These are phyloP conservation scores for Hypomontagnella submonticulosa DNA, from an alignment of 495 filamentous ascomycete species.

Conservation along the genomic window DNA sequence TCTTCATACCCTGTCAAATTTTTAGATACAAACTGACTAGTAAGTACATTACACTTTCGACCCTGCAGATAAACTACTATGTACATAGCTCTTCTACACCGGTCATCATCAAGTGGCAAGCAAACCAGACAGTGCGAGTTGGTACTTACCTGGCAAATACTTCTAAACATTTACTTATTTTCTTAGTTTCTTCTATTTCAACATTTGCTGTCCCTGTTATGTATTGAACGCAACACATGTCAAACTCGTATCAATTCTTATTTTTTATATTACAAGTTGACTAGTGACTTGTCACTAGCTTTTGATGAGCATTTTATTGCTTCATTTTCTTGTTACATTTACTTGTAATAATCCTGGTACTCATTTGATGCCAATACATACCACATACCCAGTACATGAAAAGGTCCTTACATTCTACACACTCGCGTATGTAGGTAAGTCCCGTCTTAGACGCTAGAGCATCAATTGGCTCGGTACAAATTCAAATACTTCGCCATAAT, in stretches of 20 bases:
- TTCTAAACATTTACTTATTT: background rate
- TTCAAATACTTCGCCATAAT: too few species aligned
- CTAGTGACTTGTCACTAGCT: too few species aligned
- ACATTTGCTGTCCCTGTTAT: background rate
- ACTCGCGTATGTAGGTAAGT: background rate
- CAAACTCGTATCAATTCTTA: background rate
- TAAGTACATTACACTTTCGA: constrained; percentile 18
- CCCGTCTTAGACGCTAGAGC: background rate
- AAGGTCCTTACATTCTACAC: too few species aligned
- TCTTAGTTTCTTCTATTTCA: background rate
- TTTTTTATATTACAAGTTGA: too few species aligned
- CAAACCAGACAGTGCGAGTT: constrained; percentile 41
- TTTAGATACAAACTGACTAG: constrained; percentile 12
- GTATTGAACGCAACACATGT: constrained; percentile 3
- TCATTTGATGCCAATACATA: background rate
- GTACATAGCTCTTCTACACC: constrained; percentile 22
- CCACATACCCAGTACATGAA: too few species aligned
- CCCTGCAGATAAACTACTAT: constrained; percentile 8
- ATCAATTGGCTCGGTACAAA: too few species aligned
- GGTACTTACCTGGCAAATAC: background rate
- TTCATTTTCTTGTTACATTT: background rate
- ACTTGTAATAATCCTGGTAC: background rate
- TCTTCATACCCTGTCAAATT: constrained; percentile 34
- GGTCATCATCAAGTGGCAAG: constrained; percentile 25
- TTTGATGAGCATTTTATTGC: constrained; percentile 12